Percentiles rank a stretch among this genome's conserved stretches.
Conservation (phyloP, 768 basidiomycete genomes). For the Hericium alpestre region DNA sequence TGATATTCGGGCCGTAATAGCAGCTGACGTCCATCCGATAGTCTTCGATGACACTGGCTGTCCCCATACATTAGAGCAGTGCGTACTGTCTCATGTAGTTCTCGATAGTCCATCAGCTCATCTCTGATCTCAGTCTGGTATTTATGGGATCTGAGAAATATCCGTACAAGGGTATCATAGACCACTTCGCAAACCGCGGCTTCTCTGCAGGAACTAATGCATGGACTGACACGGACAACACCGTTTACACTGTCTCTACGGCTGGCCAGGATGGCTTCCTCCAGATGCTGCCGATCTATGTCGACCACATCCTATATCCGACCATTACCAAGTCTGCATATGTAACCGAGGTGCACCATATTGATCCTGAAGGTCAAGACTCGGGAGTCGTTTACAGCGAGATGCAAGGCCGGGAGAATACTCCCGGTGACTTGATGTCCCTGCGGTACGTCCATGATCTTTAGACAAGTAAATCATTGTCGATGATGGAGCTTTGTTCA, state of each 20-base stretch:
- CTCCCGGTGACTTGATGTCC: conserved; percentile 82
- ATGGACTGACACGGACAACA: conserved; percentile 94
- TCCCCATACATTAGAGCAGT: conserved; percentile 96
- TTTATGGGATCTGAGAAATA: conserved; percentile 96
- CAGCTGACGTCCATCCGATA: conserved; percentile 19
- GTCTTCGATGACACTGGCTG: conserved; percentile 93
- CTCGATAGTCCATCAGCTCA: not conserved
- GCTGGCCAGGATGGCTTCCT: conserved; percentile 90
- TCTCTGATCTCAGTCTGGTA: conserved; percentile 43
- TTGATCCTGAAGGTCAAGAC: conserved; percentile 82
- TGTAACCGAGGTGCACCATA: conserved; percentile 82
- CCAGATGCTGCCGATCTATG: conserved; percentile 76
- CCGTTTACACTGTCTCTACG: conserved; percentile 91
- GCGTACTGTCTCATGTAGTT: conserved; percentile 19
- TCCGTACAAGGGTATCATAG: conserved; percentile 92
- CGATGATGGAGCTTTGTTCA: conserved; percentile 1
- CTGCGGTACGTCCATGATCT: conserved; percentile 43
- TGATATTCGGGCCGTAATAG: not conserved
- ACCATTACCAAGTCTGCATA: conserved; percentile 84
- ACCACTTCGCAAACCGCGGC: conserved; percentile 88
- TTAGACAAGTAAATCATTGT: not conserved
- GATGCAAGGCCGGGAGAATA: conserved; percentile 96
- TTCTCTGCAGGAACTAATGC: conserved; percentile 91
- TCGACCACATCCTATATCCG: conserved; percentile 95
- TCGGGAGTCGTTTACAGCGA: conserved; percentile 95